These are phyloP conservation scores for Bipolaris zeicola DNA, from an alignment of 2,329 filamentous ascomycete genomes.

Conservation along the genomic window DNA sequence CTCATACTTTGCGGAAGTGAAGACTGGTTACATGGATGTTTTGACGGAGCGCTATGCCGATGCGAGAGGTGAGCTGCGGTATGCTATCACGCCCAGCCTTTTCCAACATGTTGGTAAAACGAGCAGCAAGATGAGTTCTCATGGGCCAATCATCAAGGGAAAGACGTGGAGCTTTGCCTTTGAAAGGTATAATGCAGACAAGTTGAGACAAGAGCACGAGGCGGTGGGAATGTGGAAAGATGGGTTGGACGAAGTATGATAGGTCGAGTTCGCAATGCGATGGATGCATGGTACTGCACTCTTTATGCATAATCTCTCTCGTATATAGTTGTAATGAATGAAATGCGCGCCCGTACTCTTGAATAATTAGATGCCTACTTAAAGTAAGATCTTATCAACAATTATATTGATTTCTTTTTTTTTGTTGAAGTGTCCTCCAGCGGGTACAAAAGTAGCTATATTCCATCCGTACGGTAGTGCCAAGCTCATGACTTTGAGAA, in stretches of 20 bases:
- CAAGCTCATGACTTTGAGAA: too few species aligned
- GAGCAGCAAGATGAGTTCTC: constrained; percentile 44
- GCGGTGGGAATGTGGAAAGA: background rate
- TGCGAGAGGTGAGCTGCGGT: constrained; percentile 45
- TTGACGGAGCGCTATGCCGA: constrained; percentile 53
- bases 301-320: too few species aligned
- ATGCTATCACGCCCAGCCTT: constrained; percentile 51
- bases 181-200: constrained; percentile 38
- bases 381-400: too few species aligned
- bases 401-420: too few species aligned
- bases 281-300: background rate
- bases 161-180: constrained; percentile 52
- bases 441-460: too few species aligned
- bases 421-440: too few species aligned
- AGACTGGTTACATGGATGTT: constrained; percentile 48
- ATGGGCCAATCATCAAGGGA: constrained; percentile 38
- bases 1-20: constrained; percentile 40
- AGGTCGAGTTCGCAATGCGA: background rate
- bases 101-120: constrained; percentile 54
- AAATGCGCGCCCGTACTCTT: too few species aligned
- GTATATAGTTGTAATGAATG: too few species aligned
- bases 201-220: constrained; percentile 39
- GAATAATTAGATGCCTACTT: too few species aligned
- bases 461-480: too few species aligned
- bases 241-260: background rate